Evolutionary conservation across 345 rosid species (phyloP).

Genomic region (Geranium rotundifolium): DNA sequence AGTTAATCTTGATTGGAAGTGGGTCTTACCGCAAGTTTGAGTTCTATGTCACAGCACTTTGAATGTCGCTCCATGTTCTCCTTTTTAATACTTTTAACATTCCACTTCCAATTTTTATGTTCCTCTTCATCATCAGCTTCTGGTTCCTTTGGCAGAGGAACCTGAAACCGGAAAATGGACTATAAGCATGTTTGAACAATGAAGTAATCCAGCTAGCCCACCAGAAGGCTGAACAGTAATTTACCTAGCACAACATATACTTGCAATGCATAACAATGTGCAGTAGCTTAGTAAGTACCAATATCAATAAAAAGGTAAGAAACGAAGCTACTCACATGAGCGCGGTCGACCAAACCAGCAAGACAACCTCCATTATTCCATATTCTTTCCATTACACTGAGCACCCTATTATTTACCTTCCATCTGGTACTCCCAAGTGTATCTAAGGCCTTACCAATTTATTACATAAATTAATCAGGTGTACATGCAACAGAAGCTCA

Average conservation of each 20-base stretch:
- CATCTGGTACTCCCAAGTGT: slow-evolving; percentile 93
- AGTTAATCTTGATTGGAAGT: not conserved
- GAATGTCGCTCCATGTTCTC: slow-evolving; percentile 88
- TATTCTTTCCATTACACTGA: slow-evolving; percentile 64
- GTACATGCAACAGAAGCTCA: too few species aligned
- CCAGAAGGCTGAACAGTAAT: not conserved
- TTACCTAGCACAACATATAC: too few species aligned
- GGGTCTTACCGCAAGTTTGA: slow-evolving; percentile 75
- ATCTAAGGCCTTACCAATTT: slow-evolving; percentile 61
- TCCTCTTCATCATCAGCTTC: slow-evolving; percentile 48
- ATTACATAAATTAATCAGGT: not conserved
- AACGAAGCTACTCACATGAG: slow-evolving; percentile 48
- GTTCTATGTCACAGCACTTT: slow-evolving; percentile 80
- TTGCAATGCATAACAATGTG: too few species aligned
- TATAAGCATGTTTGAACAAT: too few species aligned
- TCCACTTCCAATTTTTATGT: slow-evolving; percentile 72
- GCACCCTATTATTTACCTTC: slow-evolving; percentile 71
- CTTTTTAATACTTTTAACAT: slow-evolving; percentile 54
- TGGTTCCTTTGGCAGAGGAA: slow-evolving; percentile 61
- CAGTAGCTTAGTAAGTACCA: not conserved
- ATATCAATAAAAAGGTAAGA: not conserved
- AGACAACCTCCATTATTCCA: slow-evolving; percentile 84
- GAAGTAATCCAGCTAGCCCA: not conserved
- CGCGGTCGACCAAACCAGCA: slow-evolving; percentile 80
- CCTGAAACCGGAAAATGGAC: slow-evolving; percentile 21